Conservation (phyloP, 2,329 filamentous ascomycete species). For the Phaeosphaeria sp. region DNA sequence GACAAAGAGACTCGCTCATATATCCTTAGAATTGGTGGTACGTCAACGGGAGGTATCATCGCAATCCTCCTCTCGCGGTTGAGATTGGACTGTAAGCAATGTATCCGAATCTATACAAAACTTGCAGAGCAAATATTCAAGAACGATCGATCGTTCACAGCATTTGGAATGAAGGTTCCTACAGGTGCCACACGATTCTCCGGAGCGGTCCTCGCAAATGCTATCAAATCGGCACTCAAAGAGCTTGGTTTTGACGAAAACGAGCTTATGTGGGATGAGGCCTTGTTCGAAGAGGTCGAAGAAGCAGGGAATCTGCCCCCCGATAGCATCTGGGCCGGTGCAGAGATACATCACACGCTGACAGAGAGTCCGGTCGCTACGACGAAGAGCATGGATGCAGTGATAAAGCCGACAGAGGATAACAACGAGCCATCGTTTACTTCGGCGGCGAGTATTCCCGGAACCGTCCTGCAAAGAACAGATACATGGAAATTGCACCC, state of each 20-base stretch:
- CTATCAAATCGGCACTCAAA: slow-evolving; percentile 44
- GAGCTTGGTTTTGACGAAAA: slow-evolving; percentile 42
- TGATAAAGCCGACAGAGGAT: not conserved
- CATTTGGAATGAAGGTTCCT: slow-evolving; percentile 45
- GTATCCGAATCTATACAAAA: slow-evolving; percentile 46
- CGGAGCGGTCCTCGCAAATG: slow-evolving; percentile 43
- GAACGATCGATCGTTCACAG: slow-evolving; percentile 43
- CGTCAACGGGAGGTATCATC: slow-evolving; percentile 50
- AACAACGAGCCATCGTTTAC: not conserved
- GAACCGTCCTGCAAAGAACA: slow-evolving; percentile 15
- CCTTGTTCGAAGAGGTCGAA: slow-evolving; percentile 46
- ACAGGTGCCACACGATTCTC: slow-evolving; percentile 47
- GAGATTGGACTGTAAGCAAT: slow-evolving; percentile 45
- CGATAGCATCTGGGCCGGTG: slow-evolving; percentile 47
- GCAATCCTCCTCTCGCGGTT: slow-evolving; percentile 49
- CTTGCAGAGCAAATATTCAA: slow-evolving; percentile 48
- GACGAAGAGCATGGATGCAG: slow-evolving; percentile 20
- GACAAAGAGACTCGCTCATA: not conserved
- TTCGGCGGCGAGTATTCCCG: not conserved
- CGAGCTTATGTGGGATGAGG: slow-evolving; percentile 51
- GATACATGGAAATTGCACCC: slow-evolving; percentile 46
- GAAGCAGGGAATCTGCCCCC: slow-evolving; percentile 27
- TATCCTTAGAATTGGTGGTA: slow-evolving; percentile 40
- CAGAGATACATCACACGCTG: slow-evolving; percentile 15
- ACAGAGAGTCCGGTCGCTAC: slow-evolving; percentile 38